Base-by-base conservation (phyloP, 129 eudicot species). In the Daucus carota region DNA sequence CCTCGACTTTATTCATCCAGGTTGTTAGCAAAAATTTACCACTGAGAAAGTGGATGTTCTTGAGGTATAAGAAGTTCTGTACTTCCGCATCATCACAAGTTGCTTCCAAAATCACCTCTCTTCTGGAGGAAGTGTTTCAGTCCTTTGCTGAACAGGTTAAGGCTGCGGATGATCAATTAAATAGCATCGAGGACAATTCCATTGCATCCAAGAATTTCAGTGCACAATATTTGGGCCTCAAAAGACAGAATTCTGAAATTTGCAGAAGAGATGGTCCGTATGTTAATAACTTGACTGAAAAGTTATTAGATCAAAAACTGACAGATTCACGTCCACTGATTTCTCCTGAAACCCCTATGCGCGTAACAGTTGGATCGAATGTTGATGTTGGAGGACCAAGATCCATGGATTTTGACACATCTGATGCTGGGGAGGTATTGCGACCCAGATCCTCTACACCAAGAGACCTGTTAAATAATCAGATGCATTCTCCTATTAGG, bases 11-110 rank as follows among this genome's bases (percentile, higher is more conserved):
- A n/a, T 71, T 71, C 57, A 73, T 86, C 77, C 93, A 93, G 98
- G 90, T 88, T 77, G 89, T 91, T 76, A 66, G 46, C 20, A 85
- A 87, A 77, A 88, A 95, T 75, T 90, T 76, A 46, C 87, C 96
- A 38, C 50, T 95, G 76, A 88, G 71, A 84, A 79, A 77, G 32
- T 95, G 88, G 96, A 77, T 95, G n/a, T 79, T 86, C 72, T 75
- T 85, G 45, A 89, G 74, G 82, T 91, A 87, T 71, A 83, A 77
- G 83, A 88, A 78, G 74, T 77, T 95, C 33, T 79, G 81, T 77
- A 82, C 87, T 70, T 87, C 92, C 42, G 86, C 89, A 69, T 76
- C 92, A 29, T 77, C 94, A 69, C 80, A 82, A 47, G 74, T 83
- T 69, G 80, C 85, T 66, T 85, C 93, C 70, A 79, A 79, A 71